Conservation (phyloP, 2,329 filamentous ascomycete species). For the Aspergillus sp. region DNA sequence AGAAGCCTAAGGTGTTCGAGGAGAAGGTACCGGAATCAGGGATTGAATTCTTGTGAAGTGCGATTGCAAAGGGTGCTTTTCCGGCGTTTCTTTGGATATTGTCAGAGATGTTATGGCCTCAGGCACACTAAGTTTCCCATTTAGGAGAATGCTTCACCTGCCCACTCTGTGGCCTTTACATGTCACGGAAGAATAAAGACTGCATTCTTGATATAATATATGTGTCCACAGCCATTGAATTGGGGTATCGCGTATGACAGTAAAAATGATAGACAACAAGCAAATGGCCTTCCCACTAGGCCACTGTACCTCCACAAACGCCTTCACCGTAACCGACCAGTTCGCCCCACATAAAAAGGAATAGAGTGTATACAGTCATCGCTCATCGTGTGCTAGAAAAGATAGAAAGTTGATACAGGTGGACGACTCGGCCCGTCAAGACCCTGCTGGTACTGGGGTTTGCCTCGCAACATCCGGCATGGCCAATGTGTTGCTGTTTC, state of each 20-base stretch:
- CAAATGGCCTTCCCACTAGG: background rate
- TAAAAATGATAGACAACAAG: background rate
- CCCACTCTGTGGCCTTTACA: background rate
- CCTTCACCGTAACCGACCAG: slow-evolving; percentile 15
- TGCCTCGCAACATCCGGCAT: slow-evolving; percentile 30
- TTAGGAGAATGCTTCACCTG: background rate
- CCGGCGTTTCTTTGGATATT: slow-evolving; percentile 7
- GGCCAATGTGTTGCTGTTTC: slow-evolving; percentile 3
- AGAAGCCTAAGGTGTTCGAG: slow-evolving; percentile 3
- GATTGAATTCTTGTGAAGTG: background rate
- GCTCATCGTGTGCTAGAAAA: slow-evolving; percentile 9
- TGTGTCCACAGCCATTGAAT: background rate
- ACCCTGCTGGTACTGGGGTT: slow-evolving; percentile 25
- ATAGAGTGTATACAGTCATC: slow-evolving; percentile 9
- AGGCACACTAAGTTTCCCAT: slow-evolving; percentile 28
- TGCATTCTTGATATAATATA: slow-evolving; percentile 2
- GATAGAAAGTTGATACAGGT: background rate
- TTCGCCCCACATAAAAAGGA: slow-evolving; percentile 5
- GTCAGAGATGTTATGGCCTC: slow-evolving; percentile 22
- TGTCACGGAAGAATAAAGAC: background rate
- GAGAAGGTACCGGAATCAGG: background rate
- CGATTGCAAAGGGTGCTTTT: slow-evolving; percentile 14
- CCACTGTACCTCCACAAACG: slow-evolving; percentile 9
- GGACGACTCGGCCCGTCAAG: background rate
- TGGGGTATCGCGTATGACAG: slow-evolving; percentile 16